Conservation (phyloP, 495 filamentous ascomycete species). For the Aspergillus haitiensis region DNA sequence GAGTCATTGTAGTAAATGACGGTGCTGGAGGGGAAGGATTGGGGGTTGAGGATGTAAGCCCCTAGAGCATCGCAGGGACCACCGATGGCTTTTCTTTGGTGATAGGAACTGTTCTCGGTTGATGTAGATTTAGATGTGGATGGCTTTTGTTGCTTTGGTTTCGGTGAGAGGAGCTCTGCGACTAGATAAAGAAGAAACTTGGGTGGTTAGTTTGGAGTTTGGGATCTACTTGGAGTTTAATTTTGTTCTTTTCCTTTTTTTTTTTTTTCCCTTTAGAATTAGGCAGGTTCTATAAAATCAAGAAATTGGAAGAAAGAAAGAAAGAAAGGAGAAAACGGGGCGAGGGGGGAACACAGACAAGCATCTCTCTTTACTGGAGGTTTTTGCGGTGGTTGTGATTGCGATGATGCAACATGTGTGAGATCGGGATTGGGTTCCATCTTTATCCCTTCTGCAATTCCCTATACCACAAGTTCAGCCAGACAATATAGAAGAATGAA, state of each 20-base stretch:
- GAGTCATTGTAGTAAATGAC: constrained; percentile 69
- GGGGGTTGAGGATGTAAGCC: constrained; percentile 69
- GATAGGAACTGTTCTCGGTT: constrained; percentile 30
- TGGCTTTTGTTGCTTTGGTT: constrained; percentile 48
- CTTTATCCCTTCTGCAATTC: neutral
- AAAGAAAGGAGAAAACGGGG: too few relatives aligned
- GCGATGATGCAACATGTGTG: neutral
- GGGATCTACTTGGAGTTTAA: neutral
- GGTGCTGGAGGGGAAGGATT: constrained; percentile 55
- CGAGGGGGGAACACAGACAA: constrained; percentile 30
- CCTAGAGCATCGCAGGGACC: constrained; percentile 63
- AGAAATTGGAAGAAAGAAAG: neutral
- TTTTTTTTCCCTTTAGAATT: neutral
- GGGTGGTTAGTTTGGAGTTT: neutral
- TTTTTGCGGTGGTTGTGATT: constrained; percentile 11
- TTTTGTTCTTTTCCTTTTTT: neutral
- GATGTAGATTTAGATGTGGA: too few relatives aligned
- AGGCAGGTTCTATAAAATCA: neutral
- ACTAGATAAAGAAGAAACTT: constrained; percentile 42
- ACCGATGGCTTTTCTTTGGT: constrained; percentile 32
- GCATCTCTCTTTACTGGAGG: constrained; percentile 44
- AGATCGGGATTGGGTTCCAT: constrained; percentile 4
- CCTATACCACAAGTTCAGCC: neutral
- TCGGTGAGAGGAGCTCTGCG: constrained; percentile 66
- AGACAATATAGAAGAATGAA: neutral